Base-by-base conservation (phyloP, 345 rosid genomes). In the Camelina laxa region DNA sequence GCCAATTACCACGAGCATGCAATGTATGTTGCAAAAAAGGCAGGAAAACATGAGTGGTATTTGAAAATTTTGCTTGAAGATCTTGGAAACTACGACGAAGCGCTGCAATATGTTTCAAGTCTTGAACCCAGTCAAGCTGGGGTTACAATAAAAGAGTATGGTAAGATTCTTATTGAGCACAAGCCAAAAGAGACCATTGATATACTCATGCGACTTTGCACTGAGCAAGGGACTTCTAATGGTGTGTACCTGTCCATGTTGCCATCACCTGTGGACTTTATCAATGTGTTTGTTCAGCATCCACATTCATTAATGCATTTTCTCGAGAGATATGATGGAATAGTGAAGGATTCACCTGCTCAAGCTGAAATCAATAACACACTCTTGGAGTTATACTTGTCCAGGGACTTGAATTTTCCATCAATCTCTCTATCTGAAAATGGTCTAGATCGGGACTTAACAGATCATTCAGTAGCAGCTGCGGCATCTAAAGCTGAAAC, bases 71-170 rank as follows among this genome's bases (percentile, higher is more conserved):
- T 95, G 78, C 97, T 92, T 45, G 99, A 92, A 74, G 98, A 95
- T 81, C 97, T 95, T 58, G 97, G 88, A 57, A 86, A 92, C 80
- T 90, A 92, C 70, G 97, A 92, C 31, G 98, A 95, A 87, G 97
- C 99, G 47, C 84, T 95, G 82, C 89, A 78, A 15, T 95, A 95
- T 79, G 86, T 95, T 73, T 88, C 94, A 20, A 86, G 99, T 81
- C 99, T 95, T 66, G 99, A 90, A 70, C 89, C 97, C 54, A 90
- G 97, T 83, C 99, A 92, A 82, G 98, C 98, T 65, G 98, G 99
- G 67, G 87, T 84, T 56, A 95, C 98, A 21, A 87, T 95, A 30
- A 89, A 95, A 84, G 98, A 95, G 83, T 90, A 95, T 75, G 99
- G 99, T 75, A 95, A 92, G 80, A 90, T 90, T 86, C 91, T 95